phyloP scores from a whole-genome alignment of 192 early-diverging fungal species.

The Pecoramyces ruminantium region DNA sequence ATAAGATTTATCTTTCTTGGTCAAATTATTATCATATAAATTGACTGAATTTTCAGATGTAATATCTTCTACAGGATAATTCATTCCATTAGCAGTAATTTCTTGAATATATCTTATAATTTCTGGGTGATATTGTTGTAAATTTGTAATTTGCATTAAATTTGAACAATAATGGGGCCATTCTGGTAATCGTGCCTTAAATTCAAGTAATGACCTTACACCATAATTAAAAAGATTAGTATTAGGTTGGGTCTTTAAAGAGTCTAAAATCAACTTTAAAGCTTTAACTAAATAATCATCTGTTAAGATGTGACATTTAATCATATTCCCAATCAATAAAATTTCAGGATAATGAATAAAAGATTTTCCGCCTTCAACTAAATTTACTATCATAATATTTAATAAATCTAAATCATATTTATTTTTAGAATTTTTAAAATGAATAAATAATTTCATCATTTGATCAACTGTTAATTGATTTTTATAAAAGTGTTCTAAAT shows the following conservation, averaged over 20 bases:
- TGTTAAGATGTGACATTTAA: conserved; percentile 74
- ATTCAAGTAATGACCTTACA: conserved; percentile 62
- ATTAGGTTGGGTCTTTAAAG: conserved; percentile 57
- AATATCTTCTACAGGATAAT: not conserved
- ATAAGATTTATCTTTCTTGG: not conserved
- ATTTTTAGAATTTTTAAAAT: not conserved
- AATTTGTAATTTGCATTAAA: conserved; percentile 63
- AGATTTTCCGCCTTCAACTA: not conserved
- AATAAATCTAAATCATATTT: not conserved
- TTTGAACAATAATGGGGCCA: conserved; percentile 80
- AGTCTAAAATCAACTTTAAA: conserved; percentile 73
- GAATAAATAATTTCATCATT: not conserved
- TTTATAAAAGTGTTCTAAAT: not conserved
- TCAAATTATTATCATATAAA: not conserved
- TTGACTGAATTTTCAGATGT: not conserved
- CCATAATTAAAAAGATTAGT: conserved; percentile 85
- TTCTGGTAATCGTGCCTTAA: conserved; percentile 63
- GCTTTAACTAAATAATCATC: conserved; percentile 62
- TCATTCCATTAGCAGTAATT: conserved; percentile 3
- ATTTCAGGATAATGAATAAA: not conserved
- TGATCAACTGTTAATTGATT: not conserved
- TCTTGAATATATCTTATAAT: conserved; percentile 43
- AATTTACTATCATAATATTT: not conserved
- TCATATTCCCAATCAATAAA: conserved; percentile 54
- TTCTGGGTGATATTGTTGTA: conserved; percentile 65